Evolutionary conservation across 805 yeast genomes (phyloP).

Genomic region (Naumovozyma baii): DNA sequence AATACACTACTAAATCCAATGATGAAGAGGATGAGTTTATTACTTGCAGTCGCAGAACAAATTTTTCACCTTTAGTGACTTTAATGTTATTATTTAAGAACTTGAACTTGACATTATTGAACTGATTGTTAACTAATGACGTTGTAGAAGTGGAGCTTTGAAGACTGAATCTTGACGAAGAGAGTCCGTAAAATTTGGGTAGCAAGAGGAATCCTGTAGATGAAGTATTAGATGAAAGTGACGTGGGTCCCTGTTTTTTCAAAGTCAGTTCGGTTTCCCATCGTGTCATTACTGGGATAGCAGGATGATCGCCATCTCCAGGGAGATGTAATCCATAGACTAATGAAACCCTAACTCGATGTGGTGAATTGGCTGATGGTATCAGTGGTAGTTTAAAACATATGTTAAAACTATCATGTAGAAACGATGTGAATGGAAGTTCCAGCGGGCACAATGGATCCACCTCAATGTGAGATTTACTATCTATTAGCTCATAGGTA

Average conservation of each 20-base stretch:
- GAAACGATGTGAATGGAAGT: conserved; percentile 14
- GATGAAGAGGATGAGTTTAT: conserved; percentile 19
- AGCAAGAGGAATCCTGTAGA: conserved; percentile 4
- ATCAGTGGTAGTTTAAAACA: conserved; percentile 21
- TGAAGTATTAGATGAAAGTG: conserved; percentile 1
- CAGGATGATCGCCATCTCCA: not conserved
- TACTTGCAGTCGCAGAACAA: conserved; percentile 21
- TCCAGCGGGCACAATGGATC: conserved; percentile 17
- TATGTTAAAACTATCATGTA: conserved; percentile 22
- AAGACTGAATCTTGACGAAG: conserved; percentile 2
- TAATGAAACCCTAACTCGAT: conserved; percentile 19
- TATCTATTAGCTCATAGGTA: conserved; percentile 16
- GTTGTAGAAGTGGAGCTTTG: conserved; percentile 13
- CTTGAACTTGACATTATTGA: conserved; percentile 21
- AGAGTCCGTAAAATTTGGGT: conserved; percentile 12
- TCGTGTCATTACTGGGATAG: conserved; percentile 16
- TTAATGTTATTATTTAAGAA: conserved; percentile 17
- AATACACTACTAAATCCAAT: conserved; percentile 22
- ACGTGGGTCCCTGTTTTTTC: conserved; percentile 9
- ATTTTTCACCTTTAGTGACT: conserved; percentile 18
- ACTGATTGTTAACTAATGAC: conserved; percentile 15
- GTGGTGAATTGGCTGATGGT: conserved; percentile 9
- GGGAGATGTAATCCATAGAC: conserved; percentile 9
- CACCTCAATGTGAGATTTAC: conserved; percentile 12
- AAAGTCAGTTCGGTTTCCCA: conserved; percentile 29